Conservation (phyloP, 768 basidiomycete genomes). For the Russula compacta region DNA sequence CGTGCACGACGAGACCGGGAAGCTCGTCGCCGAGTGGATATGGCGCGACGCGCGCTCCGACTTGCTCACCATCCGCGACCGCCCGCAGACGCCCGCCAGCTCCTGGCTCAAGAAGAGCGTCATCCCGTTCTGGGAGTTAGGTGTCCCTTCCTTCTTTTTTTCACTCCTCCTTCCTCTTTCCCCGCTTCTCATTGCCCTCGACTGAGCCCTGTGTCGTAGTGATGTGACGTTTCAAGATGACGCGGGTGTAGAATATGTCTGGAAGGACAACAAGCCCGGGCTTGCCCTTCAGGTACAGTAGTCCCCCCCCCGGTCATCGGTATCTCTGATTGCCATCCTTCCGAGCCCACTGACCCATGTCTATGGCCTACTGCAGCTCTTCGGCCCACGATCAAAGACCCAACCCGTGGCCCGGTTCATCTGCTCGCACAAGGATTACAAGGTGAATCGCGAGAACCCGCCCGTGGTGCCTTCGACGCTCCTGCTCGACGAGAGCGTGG, state of each 20-base stretch:
- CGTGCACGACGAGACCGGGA: constrained; percentile 9
- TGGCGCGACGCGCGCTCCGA: constrained; percentile 19
- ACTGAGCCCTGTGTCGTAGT: neutral
- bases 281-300: constrained; percentile 7
- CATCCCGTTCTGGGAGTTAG: constrained; percentile 15
- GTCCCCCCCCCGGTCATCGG: neutral
- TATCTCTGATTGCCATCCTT: neutral
- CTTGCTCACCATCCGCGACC: constrained; percentile 15
- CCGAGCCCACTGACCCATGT: neutral
- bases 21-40: constrained; percentile 18
- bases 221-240: constrained; percentile 17
- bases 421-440: constrained; percentile 8
- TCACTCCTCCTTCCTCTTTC: too few species aligned
- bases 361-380: neutral
- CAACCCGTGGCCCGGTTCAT: constrained; percentile 18
- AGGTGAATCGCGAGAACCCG: constrained; percentile 6
- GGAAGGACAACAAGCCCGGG: constrained; percentile 17
- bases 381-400: constrained; percentile 14
- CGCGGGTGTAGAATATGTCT: constrained; percentile 7
- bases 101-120: constrained; percentile 19
- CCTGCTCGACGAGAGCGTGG: constrained; percentile 12
- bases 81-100: constrained; percentile 5
- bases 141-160: too few species aligned
- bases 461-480: constrained; percentile 15
- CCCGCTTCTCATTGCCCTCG: neutral